Conservation (phyloP, 192 early-diverging fungal genomes). For the Phycomyces blakesleeanus region DNA sequence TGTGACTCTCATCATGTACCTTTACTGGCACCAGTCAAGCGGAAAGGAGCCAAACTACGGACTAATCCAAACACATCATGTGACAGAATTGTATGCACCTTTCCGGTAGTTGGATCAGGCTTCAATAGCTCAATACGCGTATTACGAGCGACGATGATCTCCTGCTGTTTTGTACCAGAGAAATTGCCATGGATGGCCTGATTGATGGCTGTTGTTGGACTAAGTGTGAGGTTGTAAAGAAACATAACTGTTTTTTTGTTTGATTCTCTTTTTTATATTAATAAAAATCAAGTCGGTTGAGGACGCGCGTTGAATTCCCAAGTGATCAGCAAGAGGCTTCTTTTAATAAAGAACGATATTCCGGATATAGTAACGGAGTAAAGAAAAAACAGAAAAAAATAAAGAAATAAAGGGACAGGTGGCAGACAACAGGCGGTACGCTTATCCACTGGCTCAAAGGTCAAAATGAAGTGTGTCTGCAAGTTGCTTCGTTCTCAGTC, state of each 20-base stretch:
- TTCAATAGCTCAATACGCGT: constrained; percentile 77
- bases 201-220: constrained; percentile 75
- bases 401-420: too few relatives aligned
- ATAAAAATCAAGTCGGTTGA: too few relatives aligned
- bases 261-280: background rate
- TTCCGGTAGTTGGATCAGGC: constrained; percentile 76
- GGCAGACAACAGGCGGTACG: too few relatives aligned
- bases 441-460: too few relatives aligned
- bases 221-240: constrained; percentile 89
- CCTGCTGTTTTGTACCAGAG: constrained; percentile 85
- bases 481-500: constrained; percentile 2
- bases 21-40: constrained; percentile 85
- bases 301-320: too few relatives aligned
- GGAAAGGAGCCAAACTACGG: constrained; percentile 77
- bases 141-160: constrained; percentile 75
- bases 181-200: constrained; percentile 87
- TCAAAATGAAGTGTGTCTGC: too few relatives aligned
- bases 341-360: too few relatives aligned
- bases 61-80: constrained; percentile 85
- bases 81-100: constrained; percentile 66
- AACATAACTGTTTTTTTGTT: constrained; percentile 43
- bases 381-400: too few relatives aligned
- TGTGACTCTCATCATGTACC: constrained; percentile 42
- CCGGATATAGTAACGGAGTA: too few relatives aligned
- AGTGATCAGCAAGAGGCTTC: too few relatives aligned